Evolutionary conservation across 257 asterid species (phyloP).

Genomic region (Scutellaria galericulata): DNA sequence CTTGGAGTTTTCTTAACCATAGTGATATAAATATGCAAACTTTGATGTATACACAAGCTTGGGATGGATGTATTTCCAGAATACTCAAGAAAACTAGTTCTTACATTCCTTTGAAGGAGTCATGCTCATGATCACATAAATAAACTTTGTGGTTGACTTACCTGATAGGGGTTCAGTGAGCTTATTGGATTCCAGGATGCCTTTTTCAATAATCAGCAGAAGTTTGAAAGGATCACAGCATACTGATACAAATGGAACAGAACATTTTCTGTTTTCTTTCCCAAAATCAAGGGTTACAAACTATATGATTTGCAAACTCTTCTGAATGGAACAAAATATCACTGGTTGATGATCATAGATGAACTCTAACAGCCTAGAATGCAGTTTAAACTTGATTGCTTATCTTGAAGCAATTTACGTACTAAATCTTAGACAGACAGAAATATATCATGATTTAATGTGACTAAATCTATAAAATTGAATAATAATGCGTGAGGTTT

Average conservation of each 20-base stretch:
- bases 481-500: conserved; percentile 8
- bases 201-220: not conserved
- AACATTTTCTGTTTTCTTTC: not conserved
- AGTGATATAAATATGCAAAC: conserved; percentile 6
- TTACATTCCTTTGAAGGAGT: conserved; percentile 12
- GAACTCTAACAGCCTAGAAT: conserved; percentile 16
- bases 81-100: conserved; percentile 11
- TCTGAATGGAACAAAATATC: not conserved
- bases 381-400: conserved; percentile 17
- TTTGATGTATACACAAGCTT: not conserved
- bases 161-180: conserved; percentile 6
- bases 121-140: not conserved
- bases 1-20: not conserved
- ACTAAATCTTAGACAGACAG: not conserved
- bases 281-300: conserved; percentile 19
- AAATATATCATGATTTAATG: conserved; percentile 8
- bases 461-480: not conserved
- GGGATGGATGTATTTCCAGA: not conserved
- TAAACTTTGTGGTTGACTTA: not conserved
- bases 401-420: not conserved
- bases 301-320: not conserved
- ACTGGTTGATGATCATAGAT: conserved; percentile 16
- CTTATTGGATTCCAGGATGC: not conserved
- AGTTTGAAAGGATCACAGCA: conserved; percentile 16
- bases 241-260: conserved; percentile 4